These are phyloP conservation scores for Aristolochia fimbriata DNA, from an alignment of 164 flowering plant species.

Conservation along the genomic window DNA sequence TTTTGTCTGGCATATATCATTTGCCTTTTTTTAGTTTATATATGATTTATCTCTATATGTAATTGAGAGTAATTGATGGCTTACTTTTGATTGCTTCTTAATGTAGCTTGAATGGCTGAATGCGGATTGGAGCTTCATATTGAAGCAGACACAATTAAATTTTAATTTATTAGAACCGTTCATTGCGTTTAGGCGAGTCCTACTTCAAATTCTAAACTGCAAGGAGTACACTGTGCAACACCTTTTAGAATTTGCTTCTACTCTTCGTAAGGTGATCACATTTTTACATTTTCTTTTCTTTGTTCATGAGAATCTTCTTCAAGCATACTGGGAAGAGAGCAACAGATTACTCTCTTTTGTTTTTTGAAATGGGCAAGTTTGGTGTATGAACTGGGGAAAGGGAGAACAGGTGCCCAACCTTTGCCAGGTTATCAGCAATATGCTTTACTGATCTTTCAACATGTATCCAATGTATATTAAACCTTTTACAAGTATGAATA, in stretches of 20 bases:
- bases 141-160: constrained; percentile 60
- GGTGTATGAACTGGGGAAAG: too few species aligned
- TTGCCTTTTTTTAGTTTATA: too few species aligned
- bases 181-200: constrained; percentile 76
- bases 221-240: constrained; percentile 46
- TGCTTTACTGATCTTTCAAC: too few species aligned
- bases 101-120: constrained; percentile 62
- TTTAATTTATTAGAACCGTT: constrained; percentile 86
- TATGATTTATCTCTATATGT: too few species aligned
- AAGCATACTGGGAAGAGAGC: neutral
- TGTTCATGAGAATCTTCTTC: neutral
- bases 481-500: too few species aligned
- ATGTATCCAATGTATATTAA: too few species aligned
- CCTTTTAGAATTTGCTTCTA: constrained; percentile 75
- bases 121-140: constrained; percentile 56
- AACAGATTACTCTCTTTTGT: neutral
- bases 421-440: too few species aligned
- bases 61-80: too few species aligned
- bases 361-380: too few species aligned
- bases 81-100: constrained; percentile 9
- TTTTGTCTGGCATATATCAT: too few species aligned
- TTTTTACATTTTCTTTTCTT: too few species aligned
- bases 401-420: too few species aligned
- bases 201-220: constrained; percentile 72
- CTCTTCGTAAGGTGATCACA: constrained; percentile 76